Base-by-base conservation (phyloP, 2,329 filamentous ascomycete species). In the Cladosporium austrohemisphaericum region DNA sequence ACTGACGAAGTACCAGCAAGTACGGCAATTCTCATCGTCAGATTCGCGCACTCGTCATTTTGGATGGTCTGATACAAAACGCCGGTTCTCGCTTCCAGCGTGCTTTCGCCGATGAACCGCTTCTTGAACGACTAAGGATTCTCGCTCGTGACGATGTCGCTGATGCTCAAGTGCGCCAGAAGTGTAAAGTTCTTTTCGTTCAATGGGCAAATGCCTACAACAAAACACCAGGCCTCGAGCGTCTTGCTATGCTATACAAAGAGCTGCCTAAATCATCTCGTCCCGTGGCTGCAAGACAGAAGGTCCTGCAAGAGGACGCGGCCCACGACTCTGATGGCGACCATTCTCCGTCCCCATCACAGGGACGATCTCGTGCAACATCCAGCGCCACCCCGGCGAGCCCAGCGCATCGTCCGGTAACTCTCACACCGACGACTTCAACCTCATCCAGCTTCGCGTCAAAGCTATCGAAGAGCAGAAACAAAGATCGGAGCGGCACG, bases 11-110 rank as follows among this genome's bases (percentile, higher is more conserved):
- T 40, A 22, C 16, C 55, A 85, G 81, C 29, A 98, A 98, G 74
- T 97, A 98, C 70, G 93, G 93, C 60, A 95, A 83, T 62, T 78
- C 88, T n/a, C 92, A 97, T 68, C 85, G 90, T 41, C 93, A 98
- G 69, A 77, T 97, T 26, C 83, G 93, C 52, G 87, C 93, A 28
- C 79, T 98, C 18, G 85, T 86, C 9, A 84, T 98, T 41, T 79
- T 98, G 2, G 93, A 98, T 66, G 91, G 88, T 33, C 77, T 98
- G 31, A 93, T 98, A 53, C 88, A 96, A 65, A 98, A 98, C 71
- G 91, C 90, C 2, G 92, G 92, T 1, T 77, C 85, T 10, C 81
- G 85, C 10, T 96, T 97, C 65, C 87, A 96, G 68, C 83, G 88
- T 41, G 80, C 81, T 13, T 95, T 97, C 66, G 87, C 84, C 8